phyloP scores from a whole-genome alignment of 2,329 filamentous ascomycete species.

The Cercospora janseana region DNA sequence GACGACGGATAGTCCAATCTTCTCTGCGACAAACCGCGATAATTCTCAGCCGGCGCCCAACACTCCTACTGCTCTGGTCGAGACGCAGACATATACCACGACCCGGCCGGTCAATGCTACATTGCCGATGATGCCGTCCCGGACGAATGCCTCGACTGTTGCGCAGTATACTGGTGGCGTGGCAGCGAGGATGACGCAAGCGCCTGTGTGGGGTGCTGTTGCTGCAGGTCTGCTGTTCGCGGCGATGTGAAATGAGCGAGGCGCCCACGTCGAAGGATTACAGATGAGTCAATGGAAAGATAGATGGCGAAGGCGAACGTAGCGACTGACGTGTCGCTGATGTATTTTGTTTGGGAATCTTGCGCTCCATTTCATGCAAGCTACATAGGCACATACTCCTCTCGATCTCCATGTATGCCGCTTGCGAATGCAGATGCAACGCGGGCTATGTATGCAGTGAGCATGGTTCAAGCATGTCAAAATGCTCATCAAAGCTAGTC shows the following conservation, averaged over 20 bases:
- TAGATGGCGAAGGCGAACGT: too few species aligned
- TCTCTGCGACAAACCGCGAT: not conserved
- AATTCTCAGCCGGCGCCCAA: not conserved
- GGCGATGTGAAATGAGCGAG: not conserved
- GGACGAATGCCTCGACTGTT: not conserved
- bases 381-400: too few species aligned
- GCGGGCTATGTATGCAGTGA: too few species aligned
- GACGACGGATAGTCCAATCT: not conserved
- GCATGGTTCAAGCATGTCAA: too few species aligned
- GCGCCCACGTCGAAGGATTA: not conserved
- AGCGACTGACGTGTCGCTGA: too few species aligned
- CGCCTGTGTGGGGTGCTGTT: not conserved
- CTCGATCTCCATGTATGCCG: too few species aligned
- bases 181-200: not conserved
- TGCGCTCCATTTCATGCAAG: too few species aligned
- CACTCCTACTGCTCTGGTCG: not conserved
- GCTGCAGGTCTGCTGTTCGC: not conserved
- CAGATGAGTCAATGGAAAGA: too few species aligned
- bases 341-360: too few species aligned
- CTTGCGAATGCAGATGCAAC: too few species aligned
- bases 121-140: not conserved
- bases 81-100: slow-evolving; percentile 4
- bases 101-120: not conserved
- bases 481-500: too few species aligned
- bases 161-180: slow-evolving; percentile 1